A percentile compares a stretch with the other conserved stretches of the same genome.
Evolutionary conservation across 257 asterid species (phyloP).

Genomic region (Asclepias syriaca): DNA sequence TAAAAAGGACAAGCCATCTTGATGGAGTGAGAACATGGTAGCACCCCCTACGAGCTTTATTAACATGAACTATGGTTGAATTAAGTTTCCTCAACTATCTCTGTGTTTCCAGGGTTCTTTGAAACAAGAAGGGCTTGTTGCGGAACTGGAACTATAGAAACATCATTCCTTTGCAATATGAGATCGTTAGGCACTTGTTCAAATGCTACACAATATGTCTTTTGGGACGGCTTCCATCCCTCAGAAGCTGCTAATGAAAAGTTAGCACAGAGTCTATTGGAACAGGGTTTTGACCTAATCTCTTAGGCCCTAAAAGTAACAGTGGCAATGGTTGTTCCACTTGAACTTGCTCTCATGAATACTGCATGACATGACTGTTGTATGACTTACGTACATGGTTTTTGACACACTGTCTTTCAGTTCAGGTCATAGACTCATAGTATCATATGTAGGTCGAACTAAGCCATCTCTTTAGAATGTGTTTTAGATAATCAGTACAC

Average conservation of each 20-base stretch:
- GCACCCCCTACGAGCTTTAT: not conserved
- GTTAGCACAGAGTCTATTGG: conserved; percentile 56
- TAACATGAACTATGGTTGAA: not conserved
- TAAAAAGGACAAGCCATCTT: not conserved
- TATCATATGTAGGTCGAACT: not conserved
- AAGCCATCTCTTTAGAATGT: conserved; percentile 1
- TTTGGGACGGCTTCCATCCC: conserved; percentile 88
- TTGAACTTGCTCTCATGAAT: conserved; percentile 5
- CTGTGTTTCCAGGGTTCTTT: conserved; percentile 46
- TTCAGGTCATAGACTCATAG: not conserved
- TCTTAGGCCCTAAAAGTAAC: conserved; percentile 28
- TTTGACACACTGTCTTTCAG: not conserved
- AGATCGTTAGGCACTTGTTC: conserved; percentile 71
- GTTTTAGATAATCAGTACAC: not conserved
- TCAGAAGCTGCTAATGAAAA: conserved; percentile 63
- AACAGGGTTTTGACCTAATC: conserved; percentile 66
- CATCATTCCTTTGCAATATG: conserved; percentile 57
- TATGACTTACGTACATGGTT: conserved; percentile 9
- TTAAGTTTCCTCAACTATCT: not conserved
- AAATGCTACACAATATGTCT: conserved; percentile 65
- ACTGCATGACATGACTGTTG: conserved; percentile 2
- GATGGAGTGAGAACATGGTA: not conserved
- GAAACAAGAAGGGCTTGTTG: conserved; percentile 77
- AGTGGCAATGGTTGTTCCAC: conserved; percentile 14
- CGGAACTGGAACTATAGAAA: conserved; percentile 66